Conservation (phyloP, 2,329 filamentous ascomycete genomes). For the Madurella fahalii region DNA sequence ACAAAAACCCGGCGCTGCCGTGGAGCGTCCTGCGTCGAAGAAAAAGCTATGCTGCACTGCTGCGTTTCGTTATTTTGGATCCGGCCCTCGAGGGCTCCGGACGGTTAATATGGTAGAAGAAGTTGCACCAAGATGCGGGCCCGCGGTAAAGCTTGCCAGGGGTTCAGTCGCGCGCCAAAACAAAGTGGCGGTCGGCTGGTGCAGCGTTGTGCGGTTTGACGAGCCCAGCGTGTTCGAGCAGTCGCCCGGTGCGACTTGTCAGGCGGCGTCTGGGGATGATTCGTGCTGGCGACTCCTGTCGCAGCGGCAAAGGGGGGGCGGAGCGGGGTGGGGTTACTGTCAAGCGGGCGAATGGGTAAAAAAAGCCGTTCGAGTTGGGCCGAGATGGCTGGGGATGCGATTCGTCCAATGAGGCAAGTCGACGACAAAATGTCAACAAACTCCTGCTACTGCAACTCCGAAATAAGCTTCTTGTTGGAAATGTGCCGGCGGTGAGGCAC, state of each 20-base stretch:
- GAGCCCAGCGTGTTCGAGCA: slow-evolving; percentile 26
- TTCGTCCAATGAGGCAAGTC: slow-evolving; percentile 12
- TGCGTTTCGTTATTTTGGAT: slow-evolving; percentile 24
- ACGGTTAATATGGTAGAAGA: slow-evolving; percentile 25
- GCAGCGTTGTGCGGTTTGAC: slow-evolving; percentile 13
- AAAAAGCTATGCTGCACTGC: slow-evolving; percentile 8
- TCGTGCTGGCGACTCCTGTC: slow-evolving; percentile 24
- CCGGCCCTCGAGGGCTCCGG: slow-evolving; percentile 23
- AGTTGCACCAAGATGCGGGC: slow-evolving; percentile 11
- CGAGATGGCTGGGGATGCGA: slow-evolving; percentile 5
- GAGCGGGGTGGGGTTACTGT: slow-evolving; percentile 17
- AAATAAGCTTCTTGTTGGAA: too few species aligned
- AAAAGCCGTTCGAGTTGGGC: slow-evolving; percentile 13
- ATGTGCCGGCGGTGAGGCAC: too few species aligned
- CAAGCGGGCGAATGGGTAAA: slow-evolving; percentile 13
- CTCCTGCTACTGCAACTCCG: not conserved
- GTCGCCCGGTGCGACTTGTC: slow-evolving; percentile 27
- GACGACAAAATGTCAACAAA: not conserved
- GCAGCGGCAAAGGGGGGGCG: slow-evolving; percentile 28
- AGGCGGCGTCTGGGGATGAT: slow-evolving; percentile 21
- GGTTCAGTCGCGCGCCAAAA: slow-evolving; percentile 27
- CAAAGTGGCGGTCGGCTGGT: slow-evolving; percentile 14
- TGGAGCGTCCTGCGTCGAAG: not conserved
- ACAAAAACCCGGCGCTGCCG: slow-evolving; percentile 15
- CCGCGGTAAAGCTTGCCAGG: slow-evolving; percentile 19